These are phyloP conservation scores for Catenaria anguillulae DNA, from an alignment of 371 early-diverging fungal species.

Conservation along the genomic window DNA sequence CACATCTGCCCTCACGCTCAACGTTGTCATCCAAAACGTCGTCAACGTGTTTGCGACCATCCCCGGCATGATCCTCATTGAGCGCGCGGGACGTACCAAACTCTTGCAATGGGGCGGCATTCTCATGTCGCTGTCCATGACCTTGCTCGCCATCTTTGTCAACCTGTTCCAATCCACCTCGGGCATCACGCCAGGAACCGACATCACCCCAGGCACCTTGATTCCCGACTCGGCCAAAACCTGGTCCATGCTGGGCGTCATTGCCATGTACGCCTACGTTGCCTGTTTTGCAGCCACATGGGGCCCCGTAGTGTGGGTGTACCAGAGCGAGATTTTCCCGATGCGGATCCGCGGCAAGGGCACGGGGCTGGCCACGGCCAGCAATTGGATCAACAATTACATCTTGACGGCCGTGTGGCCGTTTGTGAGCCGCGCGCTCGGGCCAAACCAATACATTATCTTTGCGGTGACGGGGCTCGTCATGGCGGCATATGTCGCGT, in stretches of 20 bases:
- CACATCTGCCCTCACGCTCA: not conserved
- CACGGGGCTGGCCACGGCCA: conserved; percentile 65
- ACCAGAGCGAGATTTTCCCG: conserved; percentile 77
- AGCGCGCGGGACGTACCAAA: conserved; percentile 24
- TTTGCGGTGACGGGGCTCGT: conserved; percentile 12
- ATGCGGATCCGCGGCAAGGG: conserved; percentile 65
- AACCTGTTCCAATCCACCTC: conserved; percentile 1
- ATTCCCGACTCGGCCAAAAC: not conserved
- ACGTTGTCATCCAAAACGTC: conserved; percentile 7
- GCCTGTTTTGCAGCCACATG: conserved; percentile 52
- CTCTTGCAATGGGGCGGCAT: conserved; percentile 26
- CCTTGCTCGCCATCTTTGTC: conserved; percentile 2
- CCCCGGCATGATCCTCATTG: conserved; percentile 31
- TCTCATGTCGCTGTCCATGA: conserved; percentile 15
- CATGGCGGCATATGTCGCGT: conserved; percentile 18
- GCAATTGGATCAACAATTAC: conserved; percentile 78
- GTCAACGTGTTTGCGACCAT: conserved; percentile 29
- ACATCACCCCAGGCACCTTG: not conserved
- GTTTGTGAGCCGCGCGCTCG: conserved; percentile 20
- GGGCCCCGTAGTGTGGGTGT: conserved; percentile 88
- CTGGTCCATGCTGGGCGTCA: not conserved
- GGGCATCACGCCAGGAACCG: not conserved
- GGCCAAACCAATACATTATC: conserved; percentile 23
- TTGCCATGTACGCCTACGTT: conserved; percentile 2
- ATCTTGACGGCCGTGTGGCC: conserved; percentile 26